Evolutionary conservation across 2,329 filamentous ascomycete genomes (phyloP).

Genomic region (Fusarium nurragi): DNA sequence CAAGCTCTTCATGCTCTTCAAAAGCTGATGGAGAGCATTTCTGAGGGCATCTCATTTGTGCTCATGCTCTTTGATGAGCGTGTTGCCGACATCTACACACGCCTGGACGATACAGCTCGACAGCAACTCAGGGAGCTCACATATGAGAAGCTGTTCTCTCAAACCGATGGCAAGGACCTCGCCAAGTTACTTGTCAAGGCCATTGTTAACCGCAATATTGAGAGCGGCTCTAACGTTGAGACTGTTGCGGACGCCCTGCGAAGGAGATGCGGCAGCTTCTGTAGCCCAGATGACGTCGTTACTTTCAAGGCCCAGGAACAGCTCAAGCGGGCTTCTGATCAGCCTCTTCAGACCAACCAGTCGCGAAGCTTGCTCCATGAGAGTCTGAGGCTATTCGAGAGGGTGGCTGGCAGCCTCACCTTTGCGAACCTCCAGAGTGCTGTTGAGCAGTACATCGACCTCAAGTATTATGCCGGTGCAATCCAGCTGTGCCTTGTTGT

Average conservation of each 20-base stretch:
- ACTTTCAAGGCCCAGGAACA: constrained; percentile 99
- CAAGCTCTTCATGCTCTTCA: constrained; percentile 88
- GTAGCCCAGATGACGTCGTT: constrained; percentile 94
- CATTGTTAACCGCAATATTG: constrained; percentile 97
- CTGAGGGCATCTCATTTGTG: constrained; percentile 96
- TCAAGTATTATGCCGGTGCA: constrained; percentile 93
- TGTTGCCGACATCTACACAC: constrained; percentile 84
- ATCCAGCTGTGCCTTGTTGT: constrained; percentile 88
- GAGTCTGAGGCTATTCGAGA: constrained; percentile 86
- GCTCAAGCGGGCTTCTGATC: constrained; percentile 86
- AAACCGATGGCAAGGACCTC: constrained; percentile 80
- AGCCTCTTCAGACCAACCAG: constrained; percentile 76
- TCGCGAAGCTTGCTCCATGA: constrained; percentile 86
- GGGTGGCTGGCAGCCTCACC: constrained; percentile 84
- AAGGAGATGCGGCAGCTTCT: constrained; percentile 94
- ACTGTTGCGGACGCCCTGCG: constrained; percentile 95
- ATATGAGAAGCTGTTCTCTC: constrained; percentile 88
- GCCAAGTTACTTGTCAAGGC: constrained; percentile 96
- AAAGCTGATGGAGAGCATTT: constrained; percentile 86
- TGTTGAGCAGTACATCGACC: constrained; percentile 78
- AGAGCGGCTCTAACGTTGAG: constrained; percentile 96
- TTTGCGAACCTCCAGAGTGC: constrained; percentile 82
- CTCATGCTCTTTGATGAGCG: constrained; percentile 94
- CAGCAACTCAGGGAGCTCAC: constrained; percentile 79
- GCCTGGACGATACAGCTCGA: constrained; percentile 76